phyloP scores from a whole-genome alignment of 345 rosid genomes.

The Xanthoceras sorbifolium region DNA sequence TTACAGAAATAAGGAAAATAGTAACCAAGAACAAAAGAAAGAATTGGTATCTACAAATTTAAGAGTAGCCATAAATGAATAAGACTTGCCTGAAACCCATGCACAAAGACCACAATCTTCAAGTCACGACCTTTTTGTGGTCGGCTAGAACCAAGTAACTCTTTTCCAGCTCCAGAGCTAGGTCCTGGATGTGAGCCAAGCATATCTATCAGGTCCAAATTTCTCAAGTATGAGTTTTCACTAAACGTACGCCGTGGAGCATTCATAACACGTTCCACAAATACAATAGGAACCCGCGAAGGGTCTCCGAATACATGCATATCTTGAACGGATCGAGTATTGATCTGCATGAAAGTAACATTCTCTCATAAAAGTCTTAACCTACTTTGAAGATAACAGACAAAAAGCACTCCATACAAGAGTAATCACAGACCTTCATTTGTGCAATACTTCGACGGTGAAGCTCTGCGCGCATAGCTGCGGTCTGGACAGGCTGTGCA shows the following conservation, averaged over 20 bases:
- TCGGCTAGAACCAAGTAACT: conserved; percentile 26
- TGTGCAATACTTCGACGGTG: conserved; percentile 95
- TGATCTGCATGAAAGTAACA: conserved; percentile 62
- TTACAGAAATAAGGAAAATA: neutral
- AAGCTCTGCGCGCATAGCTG: conserved; percentile 90
- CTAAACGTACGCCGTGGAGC: conserved; percentile 82
- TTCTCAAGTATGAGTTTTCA: conserved; percentile 71
- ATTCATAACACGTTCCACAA: conserved; percentile 81
- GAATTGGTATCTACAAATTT: neutral
- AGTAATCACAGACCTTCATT: conserved; percentile 70
- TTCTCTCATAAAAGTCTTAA: conserved; percentile 13
- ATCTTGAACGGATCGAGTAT: conserved; percentile 85
- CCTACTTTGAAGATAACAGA: conserved; percentile 7
- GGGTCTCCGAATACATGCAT: conserved; percentile 91
- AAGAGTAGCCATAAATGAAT: neutral
- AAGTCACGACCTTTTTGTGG: conserved; percentile 52
- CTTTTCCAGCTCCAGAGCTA: conserved; percentile 35
- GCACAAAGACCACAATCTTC: conserved; percentile 85
- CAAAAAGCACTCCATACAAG: conserved; percentile 2
- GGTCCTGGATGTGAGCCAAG: conserved; percentile 29
- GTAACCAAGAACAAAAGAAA: neutral
- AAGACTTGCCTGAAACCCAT: conserved; percentile 89
- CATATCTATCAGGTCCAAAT: conserved; percentile 54
- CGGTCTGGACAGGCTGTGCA: conserved; percentile 74
- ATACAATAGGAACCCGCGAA: conserved; percentile 72